Conservation (phyloP, 139 green algal species). For the Microglena sp. region DNA sequence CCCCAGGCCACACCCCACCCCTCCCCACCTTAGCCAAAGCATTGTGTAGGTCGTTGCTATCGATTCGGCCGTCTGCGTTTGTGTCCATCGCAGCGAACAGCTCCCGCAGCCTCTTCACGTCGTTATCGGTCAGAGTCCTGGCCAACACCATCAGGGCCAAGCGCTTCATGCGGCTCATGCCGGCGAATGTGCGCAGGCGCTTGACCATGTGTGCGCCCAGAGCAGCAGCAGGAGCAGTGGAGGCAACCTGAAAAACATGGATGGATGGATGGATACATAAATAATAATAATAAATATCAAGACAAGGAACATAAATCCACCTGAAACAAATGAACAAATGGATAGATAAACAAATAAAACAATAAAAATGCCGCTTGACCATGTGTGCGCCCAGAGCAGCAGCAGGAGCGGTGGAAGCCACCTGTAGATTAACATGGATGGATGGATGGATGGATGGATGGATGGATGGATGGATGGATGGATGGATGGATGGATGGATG, state of each 20-base stretch:
- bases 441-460: no score
- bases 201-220: slow-evolving; percentile 49
- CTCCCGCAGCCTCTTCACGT: slow-evolving; percentile 48
- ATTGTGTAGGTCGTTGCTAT: slow-evolving; percentile 40
- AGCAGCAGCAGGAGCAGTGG: slow-evolving; percentile 35
- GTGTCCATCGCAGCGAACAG: slow-evolving; percentile 49
- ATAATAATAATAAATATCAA: no score
- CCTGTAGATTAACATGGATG: no score
- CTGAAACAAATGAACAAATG: no score
- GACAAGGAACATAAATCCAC: no score
- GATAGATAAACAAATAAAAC: no score
- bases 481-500: no score
- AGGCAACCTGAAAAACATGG: slow-evolving; percentile 24
- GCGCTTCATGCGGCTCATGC: slow-evolving; percentile 52
- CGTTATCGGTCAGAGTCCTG: slow-evolving; percentile 43
- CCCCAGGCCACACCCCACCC: not conserved
- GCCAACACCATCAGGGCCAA: slow-evolving; percentile 50
- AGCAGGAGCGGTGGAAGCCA: slow-evolving; percentile 34
- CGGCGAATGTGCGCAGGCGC: slow-evolving; percentile 44
- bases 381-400: slow-evolving; percentile 44
- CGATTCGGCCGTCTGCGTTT: slow-evolving; percentile 47
- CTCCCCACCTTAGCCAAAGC: slow-evolving; percentile 32
- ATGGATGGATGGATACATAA: no score
- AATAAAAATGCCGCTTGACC: no score
- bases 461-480: no score